Evolutionary conservation across 2,329 filamentous ascomycete genomes (phyloP), one percentile per base, ranked within the genome.

Genomic region (Colletotrichum sp.): DNA sequence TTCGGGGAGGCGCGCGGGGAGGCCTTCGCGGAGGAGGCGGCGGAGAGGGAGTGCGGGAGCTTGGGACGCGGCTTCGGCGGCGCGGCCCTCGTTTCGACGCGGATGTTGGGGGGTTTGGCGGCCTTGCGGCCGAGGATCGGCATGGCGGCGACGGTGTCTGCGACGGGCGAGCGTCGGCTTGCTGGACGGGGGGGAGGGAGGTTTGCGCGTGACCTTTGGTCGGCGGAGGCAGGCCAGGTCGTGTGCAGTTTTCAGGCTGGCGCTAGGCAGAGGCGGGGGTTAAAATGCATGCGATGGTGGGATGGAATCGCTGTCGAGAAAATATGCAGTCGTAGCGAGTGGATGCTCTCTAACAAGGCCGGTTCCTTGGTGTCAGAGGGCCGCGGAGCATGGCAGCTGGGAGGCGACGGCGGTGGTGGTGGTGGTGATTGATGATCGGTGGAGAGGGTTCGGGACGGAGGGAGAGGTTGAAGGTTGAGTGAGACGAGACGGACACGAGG

Each of bases 51-150:
- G 69, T 83, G 80, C 66, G 82, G 79, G 36, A 82, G 80, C 78
- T 84, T 86, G 9, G 84, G 82, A 63, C 84, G 85, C 11, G 84
- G 85, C 62, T 85, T 84, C 19, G 84, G 81, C 6, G 81, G 77
- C 64, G 84, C 80, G 80, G 90, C 85, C 73, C 90, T 88, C 78
- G 88, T 89, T 81, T 91, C 89, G 80, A 90, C 88, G 76, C 89
- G 87, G 79, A 90, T 87, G 76, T 86, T 87, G 72, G 88, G 87
- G 69, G 87, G 85, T 77, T 89, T 87, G 78, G 87, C 83, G 83
- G 90, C 90, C 77, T 87, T 87, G 69, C 82, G 83, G 77, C 85
- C 84, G 76, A 87, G 85, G 71, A 87, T 84, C 32, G 80, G 80
- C 81, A 82, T 82, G 49, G 36, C 68, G 67, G 5, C 22, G 36